Evolutionary conservation across 2,329 filamentous ascomycete species (phyloP), one percentile per base, ranked within the genome.

Genomic region (Fusarium acutatum): DNA sequence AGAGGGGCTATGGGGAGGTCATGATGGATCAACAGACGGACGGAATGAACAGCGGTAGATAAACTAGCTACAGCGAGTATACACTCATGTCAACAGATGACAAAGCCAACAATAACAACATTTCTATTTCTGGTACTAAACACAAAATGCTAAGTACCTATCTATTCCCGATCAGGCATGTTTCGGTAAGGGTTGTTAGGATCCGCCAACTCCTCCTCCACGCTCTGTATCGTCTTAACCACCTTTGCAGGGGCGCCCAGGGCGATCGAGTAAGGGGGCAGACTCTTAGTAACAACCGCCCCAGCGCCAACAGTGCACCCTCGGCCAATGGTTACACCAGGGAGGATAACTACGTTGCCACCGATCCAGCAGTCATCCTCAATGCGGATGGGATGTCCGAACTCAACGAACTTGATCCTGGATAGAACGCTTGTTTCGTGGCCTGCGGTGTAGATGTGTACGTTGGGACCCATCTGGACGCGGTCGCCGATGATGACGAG

Each of bases 381-480:
- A 40, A 89, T 88, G 6, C 73, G 79, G 41, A 89, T 83, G 6
- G 83, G 79, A 20, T 79, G 80, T 0, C 85, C 86, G 64, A 84
- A 88, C 72, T 88, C 86, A 60, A 87, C 80, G 22, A 80, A 81
- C 41, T 86, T 83, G 30, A 86, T 81, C 24, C 87, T 83, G 5
- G 83, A 85, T 60, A 84, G 82, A 2, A 88, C 84, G 73, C 92
- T 92, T 0, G 92, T 84, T 54, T 93, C 92, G 80, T 96, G 94
- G 0, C 90, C 92, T 3, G 89, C 93, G 5, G 90, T 89, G 78
- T 90, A 94, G 62, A 96, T 88, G 56, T 85, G 89, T 1, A 95
- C 92, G 75, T 90, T 91, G 1, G 93, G 92, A 0, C 92, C 94
- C 61, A 95, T 86, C 72, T 93, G 82, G 4, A 93, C 93, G 34